Evolutionary conservation across 2,329 filamentous ascomycete genomes (phyloP).

Genomic region (Onygenales sp.): DNA sequence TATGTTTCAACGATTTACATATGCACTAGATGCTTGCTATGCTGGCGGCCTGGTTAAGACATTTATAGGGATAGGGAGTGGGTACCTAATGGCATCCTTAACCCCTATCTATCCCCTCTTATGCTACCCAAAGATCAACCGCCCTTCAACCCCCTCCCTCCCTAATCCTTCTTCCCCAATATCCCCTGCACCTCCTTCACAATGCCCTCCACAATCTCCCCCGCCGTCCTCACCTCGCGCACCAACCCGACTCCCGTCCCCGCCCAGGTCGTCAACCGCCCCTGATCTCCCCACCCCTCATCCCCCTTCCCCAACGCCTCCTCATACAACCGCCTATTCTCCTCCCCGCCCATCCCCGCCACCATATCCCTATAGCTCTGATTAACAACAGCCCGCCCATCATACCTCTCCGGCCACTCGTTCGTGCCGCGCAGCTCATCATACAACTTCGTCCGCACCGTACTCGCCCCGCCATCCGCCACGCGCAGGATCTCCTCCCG

Average conservation of each 20-base stretch:
- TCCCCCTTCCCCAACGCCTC: conserved; percentile 41
- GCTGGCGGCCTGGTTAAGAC: no score
- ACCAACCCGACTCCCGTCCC: conserved; percentile 53
- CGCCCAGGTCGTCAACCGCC: conserved; percentile 53
- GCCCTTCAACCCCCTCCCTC: neutral
- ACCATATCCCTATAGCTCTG: conserved; percentile 38
- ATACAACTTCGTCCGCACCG: conserved; percentile 43
- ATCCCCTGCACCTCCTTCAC: conserved; percentile 28
- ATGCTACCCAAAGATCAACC: neutral
- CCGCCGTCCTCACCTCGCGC: conserved; percentile 39
- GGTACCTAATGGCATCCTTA: no score
- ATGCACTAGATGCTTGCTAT: no score
- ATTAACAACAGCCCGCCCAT: conserved; percentile 51
- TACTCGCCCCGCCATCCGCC: conserved; percentile 43
- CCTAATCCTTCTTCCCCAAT: neutral
- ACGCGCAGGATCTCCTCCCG: conserved; percentile 39
- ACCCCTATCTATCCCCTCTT: neutral
- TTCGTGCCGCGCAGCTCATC: conserved; percentile 46
- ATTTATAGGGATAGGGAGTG: no score
- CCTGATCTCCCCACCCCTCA: conserved; percentile 43
- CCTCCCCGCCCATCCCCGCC: conserved; percentile 28
- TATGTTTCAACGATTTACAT: no score
- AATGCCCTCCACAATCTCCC: conserved; percentile 43
- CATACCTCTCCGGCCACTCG: conserved; percentile 49
- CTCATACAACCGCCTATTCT: conserved; percentile 35